A percentile compares a stretch with the other conserved stretches of the same genome.
Evolutionary conservation across 495 filamentous ascomycete species (phyloP).

Genomic region (Jackrogersella minutella): DNA sequence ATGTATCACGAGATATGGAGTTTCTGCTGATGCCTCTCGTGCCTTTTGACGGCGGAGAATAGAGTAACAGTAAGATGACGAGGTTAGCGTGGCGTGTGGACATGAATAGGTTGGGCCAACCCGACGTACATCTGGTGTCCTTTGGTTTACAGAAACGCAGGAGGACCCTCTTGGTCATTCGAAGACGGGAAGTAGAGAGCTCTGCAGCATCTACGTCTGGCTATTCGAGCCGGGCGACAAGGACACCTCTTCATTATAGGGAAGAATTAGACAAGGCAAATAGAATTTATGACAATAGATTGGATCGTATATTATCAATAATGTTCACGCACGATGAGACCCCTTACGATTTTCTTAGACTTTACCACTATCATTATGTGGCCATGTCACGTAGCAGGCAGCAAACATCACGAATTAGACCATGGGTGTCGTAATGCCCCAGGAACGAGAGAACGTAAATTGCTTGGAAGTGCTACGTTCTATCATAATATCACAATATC

Average conservation of each 20-base stretch:
- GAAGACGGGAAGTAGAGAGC: no score
- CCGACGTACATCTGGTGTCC: neutral
- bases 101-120: neutral
- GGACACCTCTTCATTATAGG: neutral
- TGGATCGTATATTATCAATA: neutral
- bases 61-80: neutral
- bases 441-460: no score
- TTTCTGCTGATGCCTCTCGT: neutral
- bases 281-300: neutral
- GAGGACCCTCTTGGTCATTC: neutral
- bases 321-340: neutral
- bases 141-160: neutral
- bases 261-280: neutral
- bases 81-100: neutral
- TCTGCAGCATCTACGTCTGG: neutral
- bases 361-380: no score
- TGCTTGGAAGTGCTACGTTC: no score
- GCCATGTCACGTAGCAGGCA: no score
- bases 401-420: no score
- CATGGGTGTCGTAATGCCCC: no score
- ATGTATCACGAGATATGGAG: neutral
- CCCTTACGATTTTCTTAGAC: no score
- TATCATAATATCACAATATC: no score
- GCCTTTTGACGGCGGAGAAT: neutral
- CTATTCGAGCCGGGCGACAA: neutral